A percentile compares a stretch with the other conserved stretches of the same genome.
Evolutionary conservation across 1,139 yeast species (phyloP).

Genomic region (Blastobotrys illinoisensis): DNA sequence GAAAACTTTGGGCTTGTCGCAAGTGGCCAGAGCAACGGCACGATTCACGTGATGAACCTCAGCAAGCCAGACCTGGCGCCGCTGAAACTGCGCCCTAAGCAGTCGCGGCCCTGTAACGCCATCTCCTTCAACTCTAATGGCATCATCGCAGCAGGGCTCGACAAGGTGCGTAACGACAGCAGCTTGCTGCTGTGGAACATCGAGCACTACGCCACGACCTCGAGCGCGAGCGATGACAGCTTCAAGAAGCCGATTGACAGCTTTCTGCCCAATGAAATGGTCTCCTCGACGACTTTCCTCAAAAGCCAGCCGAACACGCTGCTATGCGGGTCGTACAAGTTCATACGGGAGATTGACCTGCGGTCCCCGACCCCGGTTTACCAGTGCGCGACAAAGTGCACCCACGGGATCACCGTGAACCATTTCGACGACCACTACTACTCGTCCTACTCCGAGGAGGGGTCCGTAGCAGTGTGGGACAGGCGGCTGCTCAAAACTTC

Average conservation of each 20-base stretch:
- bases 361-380: conserved; percentile 63
- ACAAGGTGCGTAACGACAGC: conserved; percentile 71
- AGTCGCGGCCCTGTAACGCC: conserved; percentile 69
- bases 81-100: conserved; percentile 55
- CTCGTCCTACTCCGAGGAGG: conserved; percentile 76
- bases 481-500: conserved; percentile 50
- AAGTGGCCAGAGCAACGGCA: conserved; percentile 71
- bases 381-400: conserved; percentile 72
- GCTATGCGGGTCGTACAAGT: conserved; percentile 72
- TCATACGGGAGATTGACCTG: conserved; percentile 71
- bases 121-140: conserved; percentile 63
- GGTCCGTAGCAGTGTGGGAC: conserved; percentile 84
- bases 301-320: conserved; percentile 54
- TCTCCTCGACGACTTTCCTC: conserved; percentile 61
- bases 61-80: conserved; percentile 37
- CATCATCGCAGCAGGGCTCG: conserved; percentile 72
- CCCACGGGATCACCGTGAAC: conserved; percentile 63
- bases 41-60: conserved; percentile 59
- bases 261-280: conserved; percentile 68
- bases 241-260: conserved; percentile 45
- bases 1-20: conserved; percentile 47
- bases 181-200: conserved; percentile 80
- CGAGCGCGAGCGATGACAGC: conserved; percentile 8
- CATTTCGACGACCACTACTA: conserved; percentile 61
- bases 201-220: conserved; percentile 36